A percentile compares a stretch with the other conserved stretches of the same genome.
Conservation (phyloP, 139 green algal genomes). For the Chlorella sp. region DNA sequence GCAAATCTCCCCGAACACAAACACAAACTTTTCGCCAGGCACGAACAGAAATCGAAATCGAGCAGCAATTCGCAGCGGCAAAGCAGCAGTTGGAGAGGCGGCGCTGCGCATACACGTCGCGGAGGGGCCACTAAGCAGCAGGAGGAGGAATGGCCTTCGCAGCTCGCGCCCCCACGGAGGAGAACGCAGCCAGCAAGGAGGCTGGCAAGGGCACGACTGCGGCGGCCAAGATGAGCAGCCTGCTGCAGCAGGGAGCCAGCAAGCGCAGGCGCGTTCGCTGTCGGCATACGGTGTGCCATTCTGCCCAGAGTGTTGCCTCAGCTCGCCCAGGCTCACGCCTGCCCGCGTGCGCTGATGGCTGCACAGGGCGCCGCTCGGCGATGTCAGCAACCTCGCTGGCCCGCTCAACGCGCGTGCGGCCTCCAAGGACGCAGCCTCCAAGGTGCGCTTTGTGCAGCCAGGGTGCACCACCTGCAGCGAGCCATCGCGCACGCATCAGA, state of each 20-base stretch:
- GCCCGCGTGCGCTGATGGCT: neutral
- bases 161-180: neutral
- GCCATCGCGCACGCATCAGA: no score
- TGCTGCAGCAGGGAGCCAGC: constrained; percentile 13
- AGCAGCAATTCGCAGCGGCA: no score
- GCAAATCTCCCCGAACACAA: no score
- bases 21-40: no score
- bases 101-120: no score
- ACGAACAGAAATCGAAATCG: no score
- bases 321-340: neutral
- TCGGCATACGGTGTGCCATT: no score
- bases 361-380: constrained; percentile 50
- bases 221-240: neutral
- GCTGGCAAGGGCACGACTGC: neutral
- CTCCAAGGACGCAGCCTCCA: constrained; percentile 35
- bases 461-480: no score
- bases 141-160: constrained; percentile 6
- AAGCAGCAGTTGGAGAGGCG: no score
- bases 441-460: no score
- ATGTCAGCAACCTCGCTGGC: constrained; percentile 63
- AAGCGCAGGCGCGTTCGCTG: constrained; percentile 5
- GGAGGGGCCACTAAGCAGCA: no score
- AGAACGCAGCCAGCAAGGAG: constrained; percentile 7
- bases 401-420: constrained; percentile 10
- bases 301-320: neutral